Evolutionary conservation across 2,329 filamentous ascomycete species (phyloP).

Genomic region (Aspergillus nomiae): DNA sequence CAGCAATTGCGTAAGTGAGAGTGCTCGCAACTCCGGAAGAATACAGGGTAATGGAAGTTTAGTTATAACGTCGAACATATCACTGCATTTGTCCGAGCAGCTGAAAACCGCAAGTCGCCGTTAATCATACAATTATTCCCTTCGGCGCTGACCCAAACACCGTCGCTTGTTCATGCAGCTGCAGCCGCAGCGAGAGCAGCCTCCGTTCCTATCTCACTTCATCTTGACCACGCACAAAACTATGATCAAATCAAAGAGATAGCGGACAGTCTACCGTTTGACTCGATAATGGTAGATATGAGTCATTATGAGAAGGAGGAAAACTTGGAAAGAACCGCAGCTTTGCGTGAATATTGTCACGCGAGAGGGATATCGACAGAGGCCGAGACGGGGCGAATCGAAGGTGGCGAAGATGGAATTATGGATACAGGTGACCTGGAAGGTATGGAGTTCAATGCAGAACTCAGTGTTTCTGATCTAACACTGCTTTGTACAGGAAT

Average conservation of each 20-base stretch:
- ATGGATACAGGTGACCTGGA: slow-evolving; percentile 63
- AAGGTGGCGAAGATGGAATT: slow-evolving; percentile 72
- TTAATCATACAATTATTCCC: slow-evolving; percentile 15
- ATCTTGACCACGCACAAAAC: slow-evolving; percentile 65
- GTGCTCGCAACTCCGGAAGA: neutral
- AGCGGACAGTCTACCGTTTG: slow-evolving; percentile 59
- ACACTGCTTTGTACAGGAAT: slow-evolving; percentile 34
- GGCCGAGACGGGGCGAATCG: slow-evolving; percentile 68
- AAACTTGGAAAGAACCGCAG: slow-evolving; percentile 63
- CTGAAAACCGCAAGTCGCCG: slow-evolving; percentile 7
- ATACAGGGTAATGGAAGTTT: neutral
- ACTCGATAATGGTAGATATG: slow-evolving; percentile 75
- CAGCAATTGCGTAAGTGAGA: slow-evolving; percentile 20
- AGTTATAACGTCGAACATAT: slow-evolving; percentile 13
- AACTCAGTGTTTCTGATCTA: neutral
- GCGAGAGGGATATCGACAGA: slow-evolving; percentile 65
- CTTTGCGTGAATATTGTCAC: slow-evolving; percentile 63
- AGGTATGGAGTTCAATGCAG: slow-evolving; percentile 24
- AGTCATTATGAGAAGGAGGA: slow-evolving; percentile 68
- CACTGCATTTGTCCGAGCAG: slow-evolving; percentile 4
- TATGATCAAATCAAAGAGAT: slow-evolving; percentile 60
- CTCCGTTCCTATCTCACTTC: slow-evolving; percentile 59
- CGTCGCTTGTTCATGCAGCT: slow-evolving; percentile 52
- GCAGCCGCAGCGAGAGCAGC: slow-evolving; percentile 55
- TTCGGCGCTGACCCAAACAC: slow-evolving; percentile 17